Evolutionary conservation across 495 filamentous ascomycete genomes (phyloP).

Genomic region (Astrothelium macrocarpum): DNA sequence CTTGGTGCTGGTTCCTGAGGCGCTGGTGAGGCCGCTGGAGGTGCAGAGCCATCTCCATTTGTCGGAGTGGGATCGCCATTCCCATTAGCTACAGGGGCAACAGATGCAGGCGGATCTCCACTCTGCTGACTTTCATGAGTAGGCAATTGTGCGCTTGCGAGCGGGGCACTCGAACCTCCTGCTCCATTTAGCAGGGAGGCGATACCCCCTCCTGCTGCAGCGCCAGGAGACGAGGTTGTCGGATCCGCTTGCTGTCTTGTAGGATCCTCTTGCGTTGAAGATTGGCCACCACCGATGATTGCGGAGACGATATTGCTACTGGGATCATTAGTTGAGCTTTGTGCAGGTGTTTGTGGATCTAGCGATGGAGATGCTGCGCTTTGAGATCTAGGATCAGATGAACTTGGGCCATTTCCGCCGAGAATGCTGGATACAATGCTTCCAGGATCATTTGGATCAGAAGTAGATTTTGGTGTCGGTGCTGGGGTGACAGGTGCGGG

Average conservation of each 20-base stretch:
- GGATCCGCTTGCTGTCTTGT: not conserved
- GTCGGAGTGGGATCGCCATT: not conserved
- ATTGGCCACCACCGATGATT: not conserved
- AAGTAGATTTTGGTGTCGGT: not conserved
- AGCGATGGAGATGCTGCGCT: not conserved
- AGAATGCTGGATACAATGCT: not conserved
- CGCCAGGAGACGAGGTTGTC: not conserved
- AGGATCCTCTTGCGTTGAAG: not conserved
- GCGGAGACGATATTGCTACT: not conserved
- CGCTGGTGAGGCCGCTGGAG: not conserved
- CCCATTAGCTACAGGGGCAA: not conserved
- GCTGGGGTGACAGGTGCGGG: not conserved
- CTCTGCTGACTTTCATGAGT: not conserved
- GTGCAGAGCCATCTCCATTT: not conserved
- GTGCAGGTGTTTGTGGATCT: not conserved
- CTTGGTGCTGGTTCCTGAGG: not conserved
- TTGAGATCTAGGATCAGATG: not conserved
- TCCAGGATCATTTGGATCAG: not conserved
- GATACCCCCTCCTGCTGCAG: not conserved
- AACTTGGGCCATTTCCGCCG: not conserved
- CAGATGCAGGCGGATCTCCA: not conserved
- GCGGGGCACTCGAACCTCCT: not conserved
- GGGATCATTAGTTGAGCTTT: not conserved
- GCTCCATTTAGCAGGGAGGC: not conserved
- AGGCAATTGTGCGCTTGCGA: not conserved